Evolutionary conservation across 2,329 filamentous ascomycete species (phyloP), one percentile per base, ranked within the genome.

Genomic region (Monosporascus sp.): DNA sequence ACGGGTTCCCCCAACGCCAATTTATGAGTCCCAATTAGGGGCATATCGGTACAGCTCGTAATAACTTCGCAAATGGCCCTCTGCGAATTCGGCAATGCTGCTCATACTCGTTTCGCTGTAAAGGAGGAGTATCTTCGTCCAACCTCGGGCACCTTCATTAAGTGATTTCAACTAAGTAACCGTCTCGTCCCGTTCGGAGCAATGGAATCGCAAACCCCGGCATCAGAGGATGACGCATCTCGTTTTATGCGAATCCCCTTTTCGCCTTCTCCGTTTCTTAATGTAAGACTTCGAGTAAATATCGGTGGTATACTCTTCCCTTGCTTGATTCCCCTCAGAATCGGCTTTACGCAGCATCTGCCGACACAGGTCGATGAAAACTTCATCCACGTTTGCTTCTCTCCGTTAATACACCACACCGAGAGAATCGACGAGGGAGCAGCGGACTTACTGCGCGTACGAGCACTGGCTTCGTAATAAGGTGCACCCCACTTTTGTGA

Each of bases 401-500:
- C 31, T 35, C 17, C 20, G 49, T 58, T 35, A 59, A 54, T 52
- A 44, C 46, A 24, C 17, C 39, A 22, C 15, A 25, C 15, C 17
- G 51, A 48, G 52, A 47, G 51, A 31, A 35, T 24, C 17, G 38
- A 38, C 27, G 43, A 48, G n/a, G 22, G 35, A 35, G 44, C 38
- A 37, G 49, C 41, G 45, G 54, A 70, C 79, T 66, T 67, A 89
- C 66, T 89, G 65, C 87, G 79, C 62, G 89, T 85, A 58, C 91
- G 80, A 49, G 91, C 91, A 58, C 88, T 93, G 37, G 91, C 88
- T 73, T 96, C 91, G 66, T 96, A 96, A 69, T 96, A 96, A 0
- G 91, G 91, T 37, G 89, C 89, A 20, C 87, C 87, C 91, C 91
- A 96, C 65, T 81, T 82, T 66, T 94, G 89, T n/a, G 89, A 91